A percentile compares a stretch with the other conserved stretches of the same genome.
Evolutionary conservation across 1,139 yeast genomes (phyloP).

Genomic region (Candida freyschussii): DNA sequence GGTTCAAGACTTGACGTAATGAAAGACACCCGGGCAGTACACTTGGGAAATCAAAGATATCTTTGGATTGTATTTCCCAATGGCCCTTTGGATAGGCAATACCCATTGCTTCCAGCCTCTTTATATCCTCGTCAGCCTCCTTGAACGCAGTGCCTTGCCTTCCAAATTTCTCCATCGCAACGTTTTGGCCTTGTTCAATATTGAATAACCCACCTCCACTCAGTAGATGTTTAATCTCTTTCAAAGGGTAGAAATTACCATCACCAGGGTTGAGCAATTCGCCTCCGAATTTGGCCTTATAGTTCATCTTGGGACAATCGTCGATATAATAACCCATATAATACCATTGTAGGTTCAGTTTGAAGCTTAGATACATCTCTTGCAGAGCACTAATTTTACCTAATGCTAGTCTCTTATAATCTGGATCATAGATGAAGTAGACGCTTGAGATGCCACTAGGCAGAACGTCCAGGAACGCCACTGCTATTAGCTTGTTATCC

Average conservation of each 20-base stretch:
- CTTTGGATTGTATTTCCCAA: not conserved
- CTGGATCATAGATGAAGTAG: constrained; percentile 88
- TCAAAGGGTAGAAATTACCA: constrained; percentile 4
- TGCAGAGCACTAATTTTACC: constrained; percentile 77
- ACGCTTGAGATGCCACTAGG: constrained; percentile 80
- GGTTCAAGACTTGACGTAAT: not conserved
- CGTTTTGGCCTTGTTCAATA: constrained; percentile 1
- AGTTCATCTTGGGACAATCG: constrained; percentile 77
- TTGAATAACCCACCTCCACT: constrained; percentile 6
- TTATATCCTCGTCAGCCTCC: not conserved
- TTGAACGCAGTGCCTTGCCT: constrained; percentile 2
- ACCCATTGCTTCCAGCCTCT: not conserved
- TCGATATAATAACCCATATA: constrained; percentile 76
- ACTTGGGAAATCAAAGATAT: constrained; percentile 8
- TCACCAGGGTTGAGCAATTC: constrained; percentile 52
- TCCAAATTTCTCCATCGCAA: constrained; percentile 6
- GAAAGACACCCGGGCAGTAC: constrained; percentile 8
- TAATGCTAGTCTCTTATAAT: constrained; percentile 59
- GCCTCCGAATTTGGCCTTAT: constrained; percentile 77
- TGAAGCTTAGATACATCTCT: constrained; percentile 50
- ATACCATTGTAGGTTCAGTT: constrained; percentile 43
- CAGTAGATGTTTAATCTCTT: constrained; percentile 1
- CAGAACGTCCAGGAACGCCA: constrained; percentile 73
- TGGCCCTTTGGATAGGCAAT: constrained; percentile 1
- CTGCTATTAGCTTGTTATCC: constrained; percentile 60